phyloP scores from a whole-genome alignment of 1,284 basidiomycete genomes.

The Polyporus tsugae region DNA sequence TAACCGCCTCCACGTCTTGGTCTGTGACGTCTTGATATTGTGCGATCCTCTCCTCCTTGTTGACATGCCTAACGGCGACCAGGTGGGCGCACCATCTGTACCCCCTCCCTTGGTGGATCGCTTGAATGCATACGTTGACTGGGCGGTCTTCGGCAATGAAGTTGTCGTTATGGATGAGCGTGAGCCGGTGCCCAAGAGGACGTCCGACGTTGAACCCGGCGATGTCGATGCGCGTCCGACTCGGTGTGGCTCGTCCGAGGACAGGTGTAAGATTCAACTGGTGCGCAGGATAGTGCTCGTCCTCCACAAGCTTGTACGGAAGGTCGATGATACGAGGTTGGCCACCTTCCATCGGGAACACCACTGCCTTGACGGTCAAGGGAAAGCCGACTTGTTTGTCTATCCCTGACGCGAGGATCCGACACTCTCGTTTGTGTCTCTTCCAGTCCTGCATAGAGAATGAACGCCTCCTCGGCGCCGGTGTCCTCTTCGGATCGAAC shows the following conservation, averaged over 20 bases:
- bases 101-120: neutral
- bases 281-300: neutral
- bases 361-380: conserved; percentile 12
- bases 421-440: conserved; percentile 18
- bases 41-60: neutral
- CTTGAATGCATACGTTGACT: conserved; percentile 12
- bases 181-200: conserved; percentile 5
- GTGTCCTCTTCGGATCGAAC: neutral
- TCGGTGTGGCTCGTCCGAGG: neutral
- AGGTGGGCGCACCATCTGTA: conserved; percentile 11
- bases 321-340: conserved; percentile 10
- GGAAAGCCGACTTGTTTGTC: conserved; percentile 10
- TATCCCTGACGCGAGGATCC: neutral
- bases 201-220: conserved; percentile 4
- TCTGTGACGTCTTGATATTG: conserved; percentile 19
- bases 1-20: conserved; percentile 12
- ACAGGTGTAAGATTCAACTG: conserved; percentile 1
- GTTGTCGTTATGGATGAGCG: conserved; percentile 19
- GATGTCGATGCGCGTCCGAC: conserved; percentile 4
- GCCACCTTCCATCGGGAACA: conserved; percentile 14
- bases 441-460: conserved; percentile 14
- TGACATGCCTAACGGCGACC: conserved; percentile 1
- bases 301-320: conserved; percentile 7
- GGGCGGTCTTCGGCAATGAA: conserved; percentile 17
- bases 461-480: neutral